Conservation (phyloP, 2,329 filamentous ascomycete genomes). For the Aspergillus fijiensis region DNA sequence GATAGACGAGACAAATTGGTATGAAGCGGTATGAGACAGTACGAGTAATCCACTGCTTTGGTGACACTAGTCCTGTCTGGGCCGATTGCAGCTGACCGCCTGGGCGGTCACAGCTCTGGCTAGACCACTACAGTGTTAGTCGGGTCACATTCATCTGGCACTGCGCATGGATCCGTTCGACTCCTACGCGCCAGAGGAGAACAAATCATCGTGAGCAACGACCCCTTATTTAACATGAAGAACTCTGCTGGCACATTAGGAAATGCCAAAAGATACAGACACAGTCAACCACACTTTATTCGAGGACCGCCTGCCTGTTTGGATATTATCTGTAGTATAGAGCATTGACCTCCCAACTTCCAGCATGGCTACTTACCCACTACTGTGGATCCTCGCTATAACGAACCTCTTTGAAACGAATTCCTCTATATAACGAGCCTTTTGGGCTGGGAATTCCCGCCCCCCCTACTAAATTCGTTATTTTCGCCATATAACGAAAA, state of each 20-base stretch:
- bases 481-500: too few species aligned
- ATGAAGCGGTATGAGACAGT: not conserved
- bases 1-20: not conserved
- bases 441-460: too few species aligned
- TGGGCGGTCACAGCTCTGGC: not conserved
- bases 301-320: too few species aligned
- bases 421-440: too few species aligned
- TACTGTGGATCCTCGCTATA: not conserved
- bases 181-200: conserved; percentile 2
- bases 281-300: too few species aligned
- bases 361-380: not conserved
- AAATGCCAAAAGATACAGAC: too few species aligned
- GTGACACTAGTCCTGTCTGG: conserved; percentile 3
- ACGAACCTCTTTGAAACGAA: too few species aligned
- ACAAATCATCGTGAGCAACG: not conserved
- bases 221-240: not conserved
- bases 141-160: not conserved
- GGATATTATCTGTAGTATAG: not conserved
- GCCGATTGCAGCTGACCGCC: not conserved
- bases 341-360: not conserved
- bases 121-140: not conserved
- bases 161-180: not conserved
- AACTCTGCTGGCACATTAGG: too few species aligned
- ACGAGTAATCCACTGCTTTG: too few species aligned
- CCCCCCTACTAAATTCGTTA: too few species aligned